These are phyloP conservation scores for Rhipidocladum racemiflorum DNA, from an alignment of 176 grass and related monocot genomes.

Conservation along the genomic window DNA sequence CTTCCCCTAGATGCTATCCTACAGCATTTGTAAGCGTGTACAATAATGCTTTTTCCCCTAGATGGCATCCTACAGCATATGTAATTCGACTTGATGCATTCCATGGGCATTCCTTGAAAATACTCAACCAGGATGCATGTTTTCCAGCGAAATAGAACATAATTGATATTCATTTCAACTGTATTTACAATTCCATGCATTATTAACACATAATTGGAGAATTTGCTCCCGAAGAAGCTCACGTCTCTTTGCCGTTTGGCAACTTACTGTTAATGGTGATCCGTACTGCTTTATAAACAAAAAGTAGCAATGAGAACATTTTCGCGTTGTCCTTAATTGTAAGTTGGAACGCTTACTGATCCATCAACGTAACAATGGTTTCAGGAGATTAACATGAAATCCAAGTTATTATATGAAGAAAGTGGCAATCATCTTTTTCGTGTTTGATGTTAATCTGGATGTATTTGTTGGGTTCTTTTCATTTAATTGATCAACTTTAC, in stretches of 20 bases:
- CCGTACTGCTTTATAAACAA: not conserved
- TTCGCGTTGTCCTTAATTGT: constrained; percentile 9
- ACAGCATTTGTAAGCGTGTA: not conserved
- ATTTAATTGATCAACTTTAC: not conserved
- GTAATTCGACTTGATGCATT: not conserved
- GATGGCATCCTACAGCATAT: not conserved
- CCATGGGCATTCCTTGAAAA: not conserved
- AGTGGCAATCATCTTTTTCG: not conserved
- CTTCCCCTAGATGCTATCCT: not conserved
- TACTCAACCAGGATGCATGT: not conserved
- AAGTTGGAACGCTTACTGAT: not conserved
- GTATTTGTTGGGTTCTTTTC: not conserved
- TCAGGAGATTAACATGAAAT: not conserved
- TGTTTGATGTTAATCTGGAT: not conserved
- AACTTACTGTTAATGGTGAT: not conserved
- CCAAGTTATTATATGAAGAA: not conserved
- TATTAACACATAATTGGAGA: not conserved
- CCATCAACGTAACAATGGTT: not conserved
- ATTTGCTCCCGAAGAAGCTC: not conserved
- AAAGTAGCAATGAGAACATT: not conserved
- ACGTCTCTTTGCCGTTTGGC: not conserved
- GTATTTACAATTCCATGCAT: not conserved
- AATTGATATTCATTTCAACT: not conserved
- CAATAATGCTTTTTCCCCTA: not conserved
- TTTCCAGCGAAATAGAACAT: not conserved